These are phyloP conservation scores for Arthrobotrys sphaeroides DNA, from an alignment of 2,329 filamentous ascomycete species.

Conservation along the genomic window DNA sequence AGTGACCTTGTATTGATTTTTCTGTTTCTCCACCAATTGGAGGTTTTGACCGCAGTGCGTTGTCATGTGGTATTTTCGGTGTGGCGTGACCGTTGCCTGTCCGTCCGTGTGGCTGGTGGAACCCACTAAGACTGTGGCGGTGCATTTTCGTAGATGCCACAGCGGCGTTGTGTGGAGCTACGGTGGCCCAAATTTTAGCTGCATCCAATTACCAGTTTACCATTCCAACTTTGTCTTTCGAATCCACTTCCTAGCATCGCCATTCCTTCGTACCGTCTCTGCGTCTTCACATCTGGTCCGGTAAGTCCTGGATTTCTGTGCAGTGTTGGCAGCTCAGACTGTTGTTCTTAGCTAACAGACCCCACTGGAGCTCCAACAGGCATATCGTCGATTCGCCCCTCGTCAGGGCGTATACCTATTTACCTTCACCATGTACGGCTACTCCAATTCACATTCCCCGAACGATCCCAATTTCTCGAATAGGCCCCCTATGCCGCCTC, in stretches of 20 bases:
- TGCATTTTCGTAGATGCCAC: conserved; percentile 21
- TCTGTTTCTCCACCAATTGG: too few relatives aligned
- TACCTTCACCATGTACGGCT: conserved; percentile 42
- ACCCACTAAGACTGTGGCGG: conserved; percentile 3
- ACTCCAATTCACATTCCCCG: conserved; percentile 41
- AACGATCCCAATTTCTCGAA: conserved; percentile 55
- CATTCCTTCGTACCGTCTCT: conserved; percentile 28
- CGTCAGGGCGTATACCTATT: conserved; percentile 41
- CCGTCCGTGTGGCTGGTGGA: conserved; percentile 6
- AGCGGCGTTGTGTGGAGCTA: conserved; percentile 53
- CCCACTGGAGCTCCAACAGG: conserved; percentile 18
- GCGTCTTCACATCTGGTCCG: conserved; percentile 4
- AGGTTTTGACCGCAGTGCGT: background rate
- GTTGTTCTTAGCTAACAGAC: conserved; percentile 21
- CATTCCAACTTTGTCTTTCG: background rate
- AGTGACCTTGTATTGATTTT: too few relatives aligned
- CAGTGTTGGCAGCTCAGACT: background rate
- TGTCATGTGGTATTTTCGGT: background rate
- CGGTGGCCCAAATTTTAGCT: conserved; percentile 54
- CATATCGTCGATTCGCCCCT: conserved; percentile 31
- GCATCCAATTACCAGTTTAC: conserved; percentile 35
- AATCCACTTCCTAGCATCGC: conserved; percentile 20
- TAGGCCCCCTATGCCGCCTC: conserved; percentile 61
- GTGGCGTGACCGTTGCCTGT: background rate
- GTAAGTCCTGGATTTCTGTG: background rate